A percentile compares a stretch with the other conserved stretches of the same genome.
Evolutionary conservation across 2,329 filamentous ascomycete species (phyloP).

Genomic region (Penicillium oxalicum): DNA sequence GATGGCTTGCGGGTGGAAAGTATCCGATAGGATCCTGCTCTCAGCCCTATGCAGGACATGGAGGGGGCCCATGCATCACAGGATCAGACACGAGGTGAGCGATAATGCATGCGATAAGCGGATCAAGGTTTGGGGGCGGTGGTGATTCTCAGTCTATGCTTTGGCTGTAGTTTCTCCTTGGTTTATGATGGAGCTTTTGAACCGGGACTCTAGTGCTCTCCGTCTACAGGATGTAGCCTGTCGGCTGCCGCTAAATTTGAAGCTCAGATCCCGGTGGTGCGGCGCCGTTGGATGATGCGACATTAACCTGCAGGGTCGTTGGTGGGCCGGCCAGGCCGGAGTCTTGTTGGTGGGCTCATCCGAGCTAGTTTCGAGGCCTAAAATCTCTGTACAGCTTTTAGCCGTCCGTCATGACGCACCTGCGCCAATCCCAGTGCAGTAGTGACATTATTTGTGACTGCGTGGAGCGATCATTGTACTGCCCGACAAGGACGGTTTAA

Average conservation of each 20-base stretch:
- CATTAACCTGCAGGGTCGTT: neutral
- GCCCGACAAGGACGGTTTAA: no score
- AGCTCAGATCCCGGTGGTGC: no score
- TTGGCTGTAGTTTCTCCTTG: no score
- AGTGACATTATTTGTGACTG: neutral
- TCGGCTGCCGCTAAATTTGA: no score
- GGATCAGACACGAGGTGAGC: neutral
- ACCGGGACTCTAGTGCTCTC: no score
- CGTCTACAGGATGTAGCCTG: no score
- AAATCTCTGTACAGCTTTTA: neutral
- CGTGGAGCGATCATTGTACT: neutral
- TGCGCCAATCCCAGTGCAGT: neutral
- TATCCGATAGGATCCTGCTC: neutral
- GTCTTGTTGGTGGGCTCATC: neutral
- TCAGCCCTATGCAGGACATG: neutral
- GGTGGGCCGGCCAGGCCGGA: no score
- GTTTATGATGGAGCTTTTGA: no score
- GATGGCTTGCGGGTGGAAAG: neutral
- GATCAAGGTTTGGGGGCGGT: no score
- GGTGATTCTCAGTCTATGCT: no score
- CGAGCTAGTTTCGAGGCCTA: constrained; percentile 3
- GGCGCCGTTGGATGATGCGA: no score
- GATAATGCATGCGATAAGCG: neutral
- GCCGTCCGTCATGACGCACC: neutral
- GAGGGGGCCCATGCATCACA: neutral